Evolutionary conservation across 106 monocot species (phyloP).

Genomic region (Platanthera guangdongensis): DNA sequence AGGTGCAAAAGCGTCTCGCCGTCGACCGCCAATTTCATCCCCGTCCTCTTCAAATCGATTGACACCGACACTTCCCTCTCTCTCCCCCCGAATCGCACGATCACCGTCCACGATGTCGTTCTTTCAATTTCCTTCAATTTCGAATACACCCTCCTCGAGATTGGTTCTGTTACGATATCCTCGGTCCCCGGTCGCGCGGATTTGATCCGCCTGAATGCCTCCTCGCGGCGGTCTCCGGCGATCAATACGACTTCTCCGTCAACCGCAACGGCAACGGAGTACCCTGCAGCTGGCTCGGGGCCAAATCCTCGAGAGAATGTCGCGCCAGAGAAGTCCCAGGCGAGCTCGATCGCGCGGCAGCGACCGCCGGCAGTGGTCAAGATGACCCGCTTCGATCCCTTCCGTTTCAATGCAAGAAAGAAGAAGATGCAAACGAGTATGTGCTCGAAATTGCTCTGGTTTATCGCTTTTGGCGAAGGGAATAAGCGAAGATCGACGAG

Average conservation of each 20-base stretch:
- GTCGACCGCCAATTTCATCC: neutral
- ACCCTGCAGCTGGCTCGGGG: neutral
- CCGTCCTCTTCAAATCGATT: neutral
- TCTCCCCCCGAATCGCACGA: neutral
- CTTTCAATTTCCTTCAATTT: neutral
- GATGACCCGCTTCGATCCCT: neutral
- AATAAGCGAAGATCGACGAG: neutral
- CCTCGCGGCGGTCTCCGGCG: neutral
- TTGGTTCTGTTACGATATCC: neutral
- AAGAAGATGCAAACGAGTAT: neutral
- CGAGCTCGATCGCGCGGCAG: neutral
- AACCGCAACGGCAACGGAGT: neutral
- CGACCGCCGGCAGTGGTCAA: neutral
- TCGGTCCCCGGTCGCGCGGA: neutral
- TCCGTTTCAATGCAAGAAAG: neutral
- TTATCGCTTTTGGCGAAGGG: neutral
- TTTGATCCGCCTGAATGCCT: neutral
- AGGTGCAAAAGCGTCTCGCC: neutral
- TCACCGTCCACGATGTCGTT: neutral
- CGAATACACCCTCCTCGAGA: neutral
- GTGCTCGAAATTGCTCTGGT: neutral
- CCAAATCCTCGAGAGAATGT: neutral
- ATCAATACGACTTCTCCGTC: neutral
- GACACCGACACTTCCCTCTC: neutral
- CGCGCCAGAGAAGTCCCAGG: neutral